Conservation (phyloP, 208 protist species). For the Trypanosoma rangeli region DNA sequence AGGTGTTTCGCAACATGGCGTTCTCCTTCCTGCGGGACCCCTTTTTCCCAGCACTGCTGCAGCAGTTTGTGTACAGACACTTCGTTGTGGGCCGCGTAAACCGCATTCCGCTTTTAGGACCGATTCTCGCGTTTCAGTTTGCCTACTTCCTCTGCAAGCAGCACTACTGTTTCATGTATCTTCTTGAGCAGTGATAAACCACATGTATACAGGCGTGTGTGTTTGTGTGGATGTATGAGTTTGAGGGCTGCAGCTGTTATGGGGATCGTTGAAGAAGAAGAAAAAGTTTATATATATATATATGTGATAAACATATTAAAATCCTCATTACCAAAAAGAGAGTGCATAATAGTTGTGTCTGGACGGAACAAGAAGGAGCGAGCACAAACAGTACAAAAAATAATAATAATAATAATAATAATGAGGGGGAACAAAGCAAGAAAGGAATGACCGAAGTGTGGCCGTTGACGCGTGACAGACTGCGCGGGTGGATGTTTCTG, state of each 20-base stretch:
- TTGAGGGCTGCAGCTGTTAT: neutral
- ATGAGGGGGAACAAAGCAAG: neutral
- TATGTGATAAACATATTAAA: too few species aligned
- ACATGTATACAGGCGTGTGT: slow-evolving; percentile 2
- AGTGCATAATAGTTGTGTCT: too few species aligned
- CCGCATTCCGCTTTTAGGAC: slow-evolving; percentile 70
- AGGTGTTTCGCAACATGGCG: slow-evolving; percentile 55
- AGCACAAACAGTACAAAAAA: neutral
- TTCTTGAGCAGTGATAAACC: slow-evolving; percentile 46
- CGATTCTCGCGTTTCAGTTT: slow-evolving; percentile 61
- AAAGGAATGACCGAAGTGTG: neutral
- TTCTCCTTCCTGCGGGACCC: slow-evolving; percentile 71
- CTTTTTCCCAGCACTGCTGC: slow-evolving; percentile 75
- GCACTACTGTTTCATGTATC: slow-evolving; percentile 88
- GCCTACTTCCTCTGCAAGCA: slow-evolving; percentile 76
- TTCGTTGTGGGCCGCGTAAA: slow-evolving; percentile 71
- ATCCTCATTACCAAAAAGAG: too few species aligned
- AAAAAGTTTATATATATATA: too few species aligned
- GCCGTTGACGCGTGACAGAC: neutral
- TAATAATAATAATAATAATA: neutral
- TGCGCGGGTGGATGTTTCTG: neutral
- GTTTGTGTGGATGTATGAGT: slow-evolving; percentile 9
- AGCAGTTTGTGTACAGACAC: slow-evolving; percentile 62
- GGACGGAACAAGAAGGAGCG: too few species aligned
- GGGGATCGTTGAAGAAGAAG: neutral